These are phyloP conservation scores for Spizellomyces sp. DNA, from an alignment of 192 early-diverging fungal species.

Conservation along the genomic window DNA sequence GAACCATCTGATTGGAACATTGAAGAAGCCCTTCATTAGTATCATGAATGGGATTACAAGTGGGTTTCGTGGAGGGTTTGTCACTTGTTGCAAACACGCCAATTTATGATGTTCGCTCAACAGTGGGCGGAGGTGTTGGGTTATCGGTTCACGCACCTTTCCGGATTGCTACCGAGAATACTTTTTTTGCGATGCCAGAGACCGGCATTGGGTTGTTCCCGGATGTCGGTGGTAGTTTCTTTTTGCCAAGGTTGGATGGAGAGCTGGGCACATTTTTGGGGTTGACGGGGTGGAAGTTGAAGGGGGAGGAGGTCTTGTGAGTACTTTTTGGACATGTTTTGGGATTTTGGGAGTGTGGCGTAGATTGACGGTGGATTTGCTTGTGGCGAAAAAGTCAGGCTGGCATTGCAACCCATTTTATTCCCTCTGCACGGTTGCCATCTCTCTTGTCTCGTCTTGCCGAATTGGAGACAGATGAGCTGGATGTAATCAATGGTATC, in stretches of 20 bases:
- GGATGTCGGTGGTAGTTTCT: constrained; percentile 95
- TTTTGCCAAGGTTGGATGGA: constrained; percentile 93
- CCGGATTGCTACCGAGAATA: constrained; percentile 93
- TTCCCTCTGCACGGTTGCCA: constrained; percentile 82
- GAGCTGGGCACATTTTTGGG: constrained; percentile 90
- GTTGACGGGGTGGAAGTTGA: constrained; percentile 78
- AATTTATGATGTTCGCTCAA: background rate
- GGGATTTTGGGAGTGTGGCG: background rate
- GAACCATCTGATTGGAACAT: constrained; percentile 89
- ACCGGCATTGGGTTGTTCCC: constrained; percentile 96
- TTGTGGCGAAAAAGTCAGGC: constrained; percentile 56
- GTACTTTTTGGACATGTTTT: constrained; percentile 20
- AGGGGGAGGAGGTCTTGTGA: constrained; percentile 83
- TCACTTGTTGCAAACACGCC: background rate
- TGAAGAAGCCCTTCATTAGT: constrained; percentile 85
- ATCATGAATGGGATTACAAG: constrained; percentile 76
- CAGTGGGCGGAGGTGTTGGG: constrained; percentile 98
- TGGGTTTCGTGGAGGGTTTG: constrained; percentile 14
- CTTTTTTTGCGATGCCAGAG: constrained; percentile 98
- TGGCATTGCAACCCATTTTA: constrained; percentile 95
- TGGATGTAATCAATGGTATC: constrained; percentile 77
- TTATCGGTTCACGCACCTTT: constrained; percentile 94
- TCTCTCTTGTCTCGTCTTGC: constrained; percentile 78
- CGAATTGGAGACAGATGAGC: constrained; percentile 75
- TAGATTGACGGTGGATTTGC: no score